Percentiles rank a stretch among this genome's conserved stretches.
phyloP scores from a whole-genome alignment of 306 rosid genomes.

The Canavalia gladiata region DNA sequence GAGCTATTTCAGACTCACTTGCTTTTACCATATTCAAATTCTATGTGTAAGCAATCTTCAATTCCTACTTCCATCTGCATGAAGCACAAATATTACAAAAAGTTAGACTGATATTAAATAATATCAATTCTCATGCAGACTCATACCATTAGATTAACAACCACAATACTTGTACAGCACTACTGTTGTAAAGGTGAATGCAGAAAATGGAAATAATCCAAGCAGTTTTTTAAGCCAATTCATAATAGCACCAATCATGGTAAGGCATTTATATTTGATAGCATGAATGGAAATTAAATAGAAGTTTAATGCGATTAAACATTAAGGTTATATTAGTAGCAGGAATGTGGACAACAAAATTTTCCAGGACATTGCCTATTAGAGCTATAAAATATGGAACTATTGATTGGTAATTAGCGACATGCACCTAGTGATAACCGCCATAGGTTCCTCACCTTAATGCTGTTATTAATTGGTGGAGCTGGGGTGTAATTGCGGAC shows the following conservation, averaged over 20 bases:
- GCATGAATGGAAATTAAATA: not conserved
- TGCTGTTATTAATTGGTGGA: slow-evolving; percentile 84
- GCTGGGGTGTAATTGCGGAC: slow-evolving; percentile 76
- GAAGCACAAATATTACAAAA: slow-evolving; percentile 30
- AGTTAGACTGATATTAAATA: slow-evolving; percentile 6
- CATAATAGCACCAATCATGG: not conserved
- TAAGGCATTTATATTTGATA: not conserved
- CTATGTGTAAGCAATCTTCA: slow-evolving; percentile 88
- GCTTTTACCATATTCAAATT: slow-evolving; percentile 87
- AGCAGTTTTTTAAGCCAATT: not conserved
- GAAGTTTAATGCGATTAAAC: not conserved
- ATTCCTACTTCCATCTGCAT: slow-evolving; percentile 94
- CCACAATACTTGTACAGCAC: not conserved
- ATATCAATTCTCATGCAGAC: slow-evolving; percentile 5
- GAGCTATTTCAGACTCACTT: slow-evolving; percentile 61
- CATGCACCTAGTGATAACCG: not conserved
- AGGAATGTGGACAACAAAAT: not conserved
- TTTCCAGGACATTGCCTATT: not conserved
- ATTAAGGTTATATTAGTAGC: not conserved
- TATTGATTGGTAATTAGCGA: not conserved
- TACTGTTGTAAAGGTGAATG: not conserved
- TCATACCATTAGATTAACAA: slow-evolving; percentile 4
- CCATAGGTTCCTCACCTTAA: slow-evolving; percentile 67
- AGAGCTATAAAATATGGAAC: not conserved
- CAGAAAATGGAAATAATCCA: not conserved